Evolutionary conservation across 2,329 filamentous ascomycete species (phyloP).

Genomic region (Alternaria triticimaculans): DNA sequence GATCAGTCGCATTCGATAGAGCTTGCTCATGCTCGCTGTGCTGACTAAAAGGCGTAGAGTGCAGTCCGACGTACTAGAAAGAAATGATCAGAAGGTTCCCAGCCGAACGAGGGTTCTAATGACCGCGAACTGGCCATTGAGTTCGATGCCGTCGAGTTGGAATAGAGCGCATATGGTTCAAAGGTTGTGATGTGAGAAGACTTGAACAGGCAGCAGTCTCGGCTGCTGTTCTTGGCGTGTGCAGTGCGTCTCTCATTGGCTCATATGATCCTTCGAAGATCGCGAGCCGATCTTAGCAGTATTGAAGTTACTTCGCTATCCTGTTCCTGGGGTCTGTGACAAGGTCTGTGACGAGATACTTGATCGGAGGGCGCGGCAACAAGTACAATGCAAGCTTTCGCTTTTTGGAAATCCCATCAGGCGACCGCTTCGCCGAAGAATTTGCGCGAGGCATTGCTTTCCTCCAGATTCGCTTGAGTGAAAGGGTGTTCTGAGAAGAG

Average conservation of each 20-base stretch:
- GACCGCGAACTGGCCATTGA: background rate
- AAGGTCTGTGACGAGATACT: background rate
- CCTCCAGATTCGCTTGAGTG: background rate
- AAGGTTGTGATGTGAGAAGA: background rate
- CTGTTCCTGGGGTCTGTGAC: background rate
- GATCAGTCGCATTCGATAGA: background rate
- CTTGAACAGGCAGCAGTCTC: background rate
- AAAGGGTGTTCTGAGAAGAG: background rate
- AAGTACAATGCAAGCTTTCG: slow-evolving; percentile 1
- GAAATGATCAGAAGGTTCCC: background rate
- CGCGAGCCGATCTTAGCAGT: background rate
- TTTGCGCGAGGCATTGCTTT: background rate
- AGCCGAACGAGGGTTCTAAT: background rate
- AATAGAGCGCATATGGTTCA: background rate
- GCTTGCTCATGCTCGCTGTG: background rate
- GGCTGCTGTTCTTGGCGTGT: background rate
- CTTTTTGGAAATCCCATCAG: background rate
- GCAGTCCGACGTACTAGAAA: background rate
- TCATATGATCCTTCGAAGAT: background rate
- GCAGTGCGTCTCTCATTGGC: background rate
- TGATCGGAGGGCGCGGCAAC: background rate
- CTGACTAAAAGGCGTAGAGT: background rate
- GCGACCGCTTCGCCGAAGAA: background rate
- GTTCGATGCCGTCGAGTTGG: background rate
- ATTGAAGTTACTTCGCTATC: background rate